Base-by-base conservation (phyloP, 2,329 filamentous ascomycete species). In the Fusarium bulbicola region DNA sequence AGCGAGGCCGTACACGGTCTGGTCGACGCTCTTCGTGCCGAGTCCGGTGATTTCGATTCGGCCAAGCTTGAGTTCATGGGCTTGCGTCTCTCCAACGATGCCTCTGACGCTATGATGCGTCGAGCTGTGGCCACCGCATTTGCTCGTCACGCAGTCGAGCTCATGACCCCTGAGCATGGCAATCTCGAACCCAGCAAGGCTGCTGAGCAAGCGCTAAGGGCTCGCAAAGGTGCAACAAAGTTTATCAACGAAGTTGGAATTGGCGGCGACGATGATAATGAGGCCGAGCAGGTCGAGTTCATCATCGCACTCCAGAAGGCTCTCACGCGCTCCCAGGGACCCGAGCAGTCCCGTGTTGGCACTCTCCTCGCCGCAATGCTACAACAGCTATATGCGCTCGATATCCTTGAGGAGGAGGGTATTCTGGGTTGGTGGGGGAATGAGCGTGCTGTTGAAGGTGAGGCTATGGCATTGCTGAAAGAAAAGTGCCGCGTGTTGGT, bases 21-120 rank as follows among this genome's bases (percentile, higher is more conserved):
- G n/a, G 88, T 95, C 70, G 95, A 98, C 78, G 93, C 94, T 30
- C 87, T 98, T 46, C 92, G 92, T 58, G 92, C 91, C 28, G 90
- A 91, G 18, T 89, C 90, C 20, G 89, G 91, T 16, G 93, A 97
- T 79, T 96, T 97, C 72, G 95, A 97, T 78, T 87, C 86, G 6
- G 89, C 90, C 56, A 94, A 95, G 80, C 89, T 98, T 39, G 96
- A 99, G 81, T 93, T 99, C 71, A 97, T 95, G 85, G 93, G 94
- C 52, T 87, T 98, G n/a, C 92, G 95, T 16, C 93, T 99, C 81
- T 92, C 92, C 61, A 94, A 93, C 77, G 94, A 98, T 78, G 96
- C 96, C 6, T 95, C 94, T 2, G 95, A 97, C 78, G 89, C 92
- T 73, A 93, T 96, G 81, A 93, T 98, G 78, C 93, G 95, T 49